Evolutionary conservation across 2,329 filamentous ascomycete species (phyloP).

Genomic region (Verticillium dahliae): DNA sequence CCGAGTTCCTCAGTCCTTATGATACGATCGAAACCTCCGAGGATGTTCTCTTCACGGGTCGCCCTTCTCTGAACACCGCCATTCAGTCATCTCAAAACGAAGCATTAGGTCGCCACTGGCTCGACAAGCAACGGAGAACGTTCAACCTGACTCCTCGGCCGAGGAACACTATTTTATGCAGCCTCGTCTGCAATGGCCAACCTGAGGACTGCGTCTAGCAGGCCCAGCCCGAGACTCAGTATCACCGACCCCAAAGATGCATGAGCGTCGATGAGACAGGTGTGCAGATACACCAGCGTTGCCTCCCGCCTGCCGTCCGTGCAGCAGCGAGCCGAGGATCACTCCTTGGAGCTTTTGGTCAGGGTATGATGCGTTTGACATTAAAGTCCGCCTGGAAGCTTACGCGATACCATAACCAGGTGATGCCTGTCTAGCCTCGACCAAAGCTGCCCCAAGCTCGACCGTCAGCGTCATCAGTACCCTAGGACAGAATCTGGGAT

Average conservation of each 20-base stretch:
- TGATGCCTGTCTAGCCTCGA: not conserved
- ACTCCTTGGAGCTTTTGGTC: not conserved
- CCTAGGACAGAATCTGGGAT: not conserved
- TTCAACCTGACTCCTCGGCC: conserved; percentile 2
- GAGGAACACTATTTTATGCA: conserved; percentile 5
- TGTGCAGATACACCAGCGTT: not conserved
- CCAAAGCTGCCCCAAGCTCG: not conserved
- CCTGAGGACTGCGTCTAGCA: not conserved
- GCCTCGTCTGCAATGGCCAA: conserved; percentile 1
- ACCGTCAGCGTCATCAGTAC: not conserved
- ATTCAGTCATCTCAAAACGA: not conserved
- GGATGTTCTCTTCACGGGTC: conserved; percentile 1
- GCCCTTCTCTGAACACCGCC: not conserved
- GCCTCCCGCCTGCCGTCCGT: not conserved
- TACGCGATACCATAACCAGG: not conserved
- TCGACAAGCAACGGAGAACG: not conserved
- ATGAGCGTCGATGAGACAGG: conserved; percentile 1
- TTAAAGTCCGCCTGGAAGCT: not conserved
- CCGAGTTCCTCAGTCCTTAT: not conserved
- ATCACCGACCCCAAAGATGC: conserved; percentile 4
- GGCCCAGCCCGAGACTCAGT: not conserved
- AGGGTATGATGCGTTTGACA: not conserved
- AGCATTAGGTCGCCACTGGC: not conserved
- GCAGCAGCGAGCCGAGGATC: not conserved
- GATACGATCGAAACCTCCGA: not conserved